A percentile compares a stretch with the other conserved stretches of the same genome.
Evolutionary conservation across 106 monocot genomes (phyloP).

Genomic region (Acorus calamus): DNA sequence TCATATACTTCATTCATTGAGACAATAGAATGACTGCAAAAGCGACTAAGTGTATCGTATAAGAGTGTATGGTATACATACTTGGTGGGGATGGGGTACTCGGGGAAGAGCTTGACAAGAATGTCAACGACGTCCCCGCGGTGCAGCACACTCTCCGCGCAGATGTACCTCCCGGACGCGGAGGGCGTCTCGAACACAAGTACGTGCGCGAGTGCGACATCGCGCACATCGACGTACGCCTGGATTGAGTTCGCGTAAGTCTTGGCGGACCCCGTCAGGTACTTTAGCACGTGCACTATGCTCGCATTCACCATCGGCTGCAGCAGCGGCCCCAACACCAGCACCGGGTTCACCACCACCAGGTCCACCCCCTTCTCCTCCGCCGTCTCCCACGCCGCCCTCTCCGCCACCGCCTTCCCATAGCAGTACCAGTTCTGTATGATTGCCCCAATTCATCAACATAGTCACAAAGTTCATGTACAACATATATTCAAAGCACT

Average conservation of each 20-base stretch:
- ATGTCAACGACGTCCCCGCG: constrained; percentile 36
- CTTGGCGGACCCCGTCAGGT: constrained; percentile 23
- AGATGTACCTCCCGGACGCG: constrained; percentile 35
- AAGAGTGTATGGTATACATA: neutral
- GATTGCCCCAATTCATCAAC: neutral
- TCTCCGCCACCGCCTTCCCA: constrained; percentile 31
- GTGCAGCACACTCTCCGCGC: constrained; percentile 28
- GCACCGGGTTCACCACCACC: constrained; percentile 26
- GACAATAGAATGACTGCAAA: too few relatives aligned
- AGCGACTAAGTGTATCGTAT: too few relatives aligned
- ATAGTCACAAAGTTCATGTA: neutral
- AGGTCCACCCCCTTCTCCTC: constrained; percentile 16
- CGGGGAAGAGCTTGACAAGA: constrained; percentile 39
- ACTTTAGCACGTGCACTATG: constrained; percentile 19
- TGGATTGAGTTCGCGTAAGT: constrained; percentile 26
- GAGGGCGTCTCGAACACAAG: constrained; percentile 27
- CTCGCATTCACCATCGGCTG: constrained; percentile 28
- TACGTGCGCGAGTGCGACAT: constrained; percentile 43
- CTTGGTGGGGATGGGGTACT: constrained; percentile 38
- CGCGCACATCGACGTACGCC: constrained; percentile 45
- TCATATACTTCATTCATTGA: too few relatives aligned
- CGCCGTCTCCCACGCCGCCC: constrained; percentile 20
- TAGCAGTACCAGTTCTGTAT: constrained; percentile 40
- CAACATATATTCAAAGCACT: too few relatives aligned
- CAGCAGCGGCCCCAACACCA: constrained; percentile 32